A percentile compares a stretch with the other conserved stretches of the same genome.
phyloP scores from a whole-genome alignment of 2,329 filamentous ascomycete species.

The Penicillium corylophilum region DNA sequence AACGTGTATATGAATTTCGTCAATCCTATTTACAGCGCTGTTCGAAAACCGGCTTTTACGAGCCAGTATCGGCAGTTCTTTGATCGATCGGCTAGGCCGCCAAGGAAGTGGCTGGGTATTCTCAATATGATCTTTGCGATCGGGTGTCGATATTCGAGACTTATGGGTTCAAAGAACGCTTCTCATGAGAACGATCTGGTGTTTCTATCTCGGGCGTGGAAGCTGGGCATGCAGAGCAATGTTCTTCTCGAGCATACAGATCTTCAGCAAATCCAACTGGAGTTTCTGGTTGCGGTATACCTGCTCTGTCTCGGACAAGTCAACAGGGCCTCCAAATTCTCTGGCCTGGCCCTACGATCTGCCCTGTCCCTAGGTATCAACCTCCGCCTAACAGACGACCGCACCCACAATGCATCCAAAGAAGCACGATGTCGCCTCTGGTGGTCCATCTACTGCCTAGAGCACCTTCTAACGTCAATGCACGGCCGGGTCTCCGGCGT shows the following conservation, averaged over 20 bases:
- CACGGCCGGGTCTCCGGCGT: slow-evolving; percentile 44
- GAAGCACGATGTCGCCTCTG: slow-evolving; percentile 44
- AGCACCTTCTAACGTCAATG: slow-evolving; percentile 43
- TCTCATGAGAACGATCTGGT: slow-evolving; percentile 37
- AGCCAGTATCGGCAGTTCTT: slow-evolving; percentile 41
- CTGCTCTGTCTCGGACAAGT: slow-evolving; percentile 41
- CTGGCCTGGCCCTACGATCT: slow-evolving; percentile 41
- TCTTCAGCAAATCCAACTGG: slow-evolving; percentile 45
- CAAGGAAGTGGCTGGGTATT: slow-evolving; percentile 42
- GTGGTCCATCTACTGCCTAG: slow-evolving; percentile 45
- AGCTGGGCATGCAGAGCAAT: slow-evolving; percentile 36
- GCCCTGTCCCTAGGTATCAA: slow-evolving; percentile 44
- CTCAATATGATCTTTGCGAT: slow-evolving; percentile 50
- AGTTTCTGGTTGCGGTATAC: slow-evolving; percentile 42
- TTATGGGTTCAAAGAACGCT: slow-evolving; percentile 27
- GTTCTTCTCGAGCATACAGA: slow-evolving; percentile 43
- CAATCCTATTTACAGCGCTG: slow-evolving; percentile 42
- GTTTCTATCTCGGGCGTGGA: slow-evolving; percentile 42
- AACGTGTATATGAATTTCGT: slow-evolving; percentile 40
- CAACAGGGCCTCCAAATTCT: slow-evolving; percentile 46
- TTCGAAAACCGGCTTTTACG: slow-evolving; percentile 38
- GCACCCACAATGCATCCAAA: slow-evolving; percentile 37
- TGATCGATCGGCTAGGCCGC: slow-evolving; percentile 25
- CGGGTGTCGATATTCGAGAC: slow-evolving; percentile 40
- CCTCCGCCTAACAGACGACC: slow-evolving; percentile 37